A percentile compares a stretch with the other conserved stretches of the same genome.
phyloP scores from a whole-genome alignment of 2,329 filamentous ascomycete species.

The Neophaeococcomyces mojaviensis region DNA sequence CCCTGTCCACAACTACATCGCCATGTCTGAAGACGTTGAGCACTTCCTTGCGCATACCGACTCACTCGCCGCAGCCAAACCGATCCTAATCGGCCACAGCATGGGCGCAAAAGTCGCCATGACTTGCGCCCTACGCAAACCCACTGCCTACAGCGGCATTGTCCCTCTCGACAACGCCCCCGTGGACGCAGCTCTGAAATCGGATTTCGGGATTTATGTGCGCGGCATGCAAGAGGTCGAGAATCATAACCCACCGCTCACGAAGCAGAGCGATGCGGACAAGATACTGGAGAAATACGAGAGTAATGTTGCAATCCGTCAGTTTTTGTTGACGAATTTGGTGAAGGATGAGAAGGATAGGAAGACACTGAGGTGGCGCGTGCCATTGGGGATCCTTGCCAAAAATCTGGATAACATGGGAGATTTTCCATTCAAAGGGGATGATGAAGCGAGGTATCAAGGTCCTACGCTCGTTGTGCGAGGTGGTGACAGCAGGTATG shows the following conservation, averaged over 20 bases:
- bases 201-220: slow-evolving; percentile 72
- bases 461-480: slow-evolving; percentile 72
- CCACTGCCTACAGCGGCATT: slow-evolving; percentile 60
- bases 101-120: slow-evolving; percentile 97
- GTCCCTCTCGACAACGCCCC: slow-evolving; percentile 90
- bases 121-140: slow-evolving; percentile 68
- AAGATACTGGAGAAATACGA: slow-evolving; percentile 18
- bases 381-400: slow-evolving; percentile 67
- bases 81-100: slow-evolving; percentile 83
- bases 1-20: slow-evolving; percentile 66
- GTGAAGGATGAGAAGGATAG: slow-evolving; percentile 29
- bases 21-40: slow-evolving; percentile 76
- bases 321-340: slow-evolving; percentile 87
- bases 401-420: slow-evolving; percentile 66
- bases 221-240: slow-evolving; percentile 79
- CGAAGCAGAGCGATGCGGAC: slow-evolving; percentile 18
- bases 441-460: slow-evolving; percentile 59
- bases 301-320: slow-evolving; percentile 65
- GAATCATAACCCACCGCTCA: slow-evolving; percentile 11
- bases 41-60: slow-evolving; percentile 67
- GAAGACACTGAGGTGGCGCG: slow-evolving; percentile 61
- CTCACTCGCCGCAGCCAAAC: slow-evolving; percentile 52
- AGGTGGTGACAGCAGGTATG: slow-evolving; percentile 35
- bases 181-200: slow-evolving; percentile 66
- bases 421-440: slow-evolving; percentile 78